A percentile compares a stretch with the other conserved stretches of the same genome.
Evolutionary conservation across 1,284 basidiomycete genomes (phyloP).

Genomic region (Phlebopus sp.): DNA sequence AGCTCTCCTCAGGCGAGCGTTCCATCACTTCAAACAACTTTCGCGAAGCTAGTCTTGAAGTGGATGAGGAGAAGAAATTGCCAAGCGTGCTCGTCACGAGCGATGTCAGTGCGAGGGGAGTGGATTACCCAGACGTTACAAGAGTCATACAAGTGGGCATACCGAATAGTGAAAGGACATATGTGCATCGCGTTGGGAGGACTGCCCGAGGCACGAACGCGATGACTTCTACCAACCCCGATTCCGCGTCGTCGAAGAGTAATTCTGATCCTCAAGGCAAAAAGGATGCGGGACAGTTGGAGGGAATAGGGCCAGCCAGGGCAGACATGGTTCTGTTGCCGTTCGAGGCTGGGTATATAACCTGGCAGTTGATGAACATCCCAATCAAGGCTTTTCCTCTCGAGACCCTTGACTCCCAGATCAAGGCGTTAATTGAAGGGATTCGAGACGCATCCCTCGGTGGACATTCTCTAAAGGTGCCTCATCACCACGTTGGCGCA

Average conservation of each 20-base stretch:
- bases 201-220: conserved; percentile 77
- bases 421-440: conserved; percentile 39
- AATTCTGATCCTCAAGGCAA: too few species aligned
- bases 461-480: conserved; percentile 14
- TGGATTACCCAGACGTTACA: conserved; percentile 89
- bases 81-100: conserved; percentile 79
- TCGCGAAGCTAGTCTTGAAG: conserved; percentile 33
- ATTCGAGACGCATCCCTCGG: conserved; percentile 23
- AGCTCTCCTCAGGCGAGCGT: conserved; percentile 41
- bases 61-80: conserved; percentile 38
- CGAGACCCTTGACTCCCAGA: conserved; percentile 49
- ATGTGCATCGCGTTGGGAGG: conserved; percentile 90
- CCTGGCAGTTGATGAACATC: conserved; percentile 62
- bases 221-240: conserved; percentile 37
- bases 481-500: conserved; percentile 12
- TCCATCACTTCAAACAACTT: conserved; percentile 53
- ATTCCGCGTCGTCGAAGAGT: neutral
- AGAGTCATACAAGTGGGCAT: conserved; percentile 92
- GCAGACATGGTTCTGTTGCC: conserved; percentile 87
- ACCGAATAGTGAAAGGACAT: conserved; percentile 71
- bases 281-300: neutral
- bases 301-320: conserved; percentile 29
- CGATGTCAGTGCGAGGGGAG: conserved; percentile 88
- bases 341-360: conserved; percentile 79
- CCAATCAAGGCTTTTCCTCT: conserved; percentile 65